Evolutionary conservation across 2,329 filamentous ascomycete species (phyloP).

Genomic region (Elsinoe necatrix): DNA sequence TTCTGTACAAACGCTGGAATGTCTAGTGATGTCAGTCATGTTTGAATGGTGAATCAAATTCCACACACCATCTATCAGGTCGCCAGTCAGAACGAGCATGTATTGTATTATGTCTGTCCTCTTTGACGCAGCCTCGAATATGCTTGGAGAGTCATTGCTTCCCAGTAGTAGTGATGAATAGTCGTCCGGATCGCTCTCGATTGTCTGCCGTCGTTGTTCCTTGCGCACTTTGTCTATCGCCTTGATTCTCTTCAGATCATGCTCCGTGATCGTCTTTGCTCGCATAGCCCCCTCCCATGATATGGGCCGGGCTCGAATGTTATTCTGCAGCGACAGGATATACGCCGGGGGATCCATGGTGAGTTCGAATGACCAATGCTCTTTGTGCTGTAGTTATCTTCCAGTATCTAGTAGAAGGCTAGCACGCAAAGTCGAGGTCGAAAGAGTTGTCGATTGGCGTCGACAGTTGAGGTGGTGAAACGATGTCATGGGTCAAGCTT

Average conservation of each 20-base stretch:
- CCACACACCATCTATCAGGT: constrained; percentile 69
- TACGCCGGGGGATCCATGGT: constrained; percentile 87
- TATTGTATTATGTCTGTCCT: constrained; percentile 90
- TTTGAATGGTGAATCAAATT: background rate
- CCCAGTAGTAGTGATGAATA: constrained; percentile 78
- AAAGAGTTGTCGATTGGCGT: background rate
- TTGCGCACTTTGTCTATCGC: constrained; percentile 93
- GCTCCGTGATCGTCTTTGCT: constrained; percentile 86
- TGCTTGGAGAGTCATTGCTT: constrained; percentile 54
- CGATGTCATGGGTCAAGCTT: constrained; percentile 13
- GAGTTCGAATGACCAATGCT: background rate
- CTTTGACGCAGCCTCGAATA: constrained; percentile 77
- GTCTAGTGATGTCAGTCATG: constrained; percentile 44
- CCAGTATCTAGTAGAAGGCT: background rate
- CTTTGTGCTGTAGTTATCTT: background rate
- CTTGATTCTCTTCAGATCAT: constrained; percentile 90
- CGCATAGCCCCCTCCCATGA: constrained; percentile 96
- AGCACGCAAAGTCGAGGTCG: background rate
- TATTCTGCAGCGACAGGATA: constrained; percentile 81
- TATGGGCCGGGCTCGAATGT: constrained; percentile 91
- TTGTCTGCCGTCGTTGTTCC: constrained; percentile 71
- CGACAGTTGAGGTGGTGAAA: background rate
- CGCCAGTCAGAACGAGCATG: constrained; percentile 78
- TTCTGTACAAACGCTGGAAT: constrained; percentile 69
- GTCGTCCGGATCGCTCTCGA: constrained; percentile 69